Evolutionary conservation across 106 monocot species (phyloP).

Genomic region (Dendrobium huoshanense): DNA sequence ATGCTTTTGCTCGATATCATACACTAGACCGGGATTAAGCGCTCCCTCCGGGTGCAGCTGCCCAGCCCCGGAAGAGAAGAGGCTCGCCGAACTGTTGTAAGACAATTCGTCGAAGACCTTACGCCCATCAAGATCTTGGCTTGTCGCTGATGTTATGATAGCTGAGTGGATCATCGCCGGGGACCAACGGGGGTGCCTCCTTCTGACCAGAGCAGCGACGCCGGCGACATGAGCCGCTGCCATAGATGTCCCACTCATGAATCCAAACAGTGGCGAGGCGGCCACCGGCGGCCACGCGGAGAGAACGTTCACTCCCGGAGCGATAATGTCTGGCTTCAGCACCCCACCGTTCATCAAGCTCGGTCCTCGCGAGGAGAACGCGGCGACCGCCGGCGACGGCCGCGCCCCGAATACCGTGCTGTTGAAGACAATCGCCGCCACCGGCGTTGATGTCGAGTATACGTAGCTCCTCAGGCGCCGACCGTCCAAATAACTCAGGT

Average conservation of each 20-base stretch:
- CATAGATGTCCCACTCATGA: conserved; percentile 19
- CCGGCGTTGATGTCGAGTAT: not conserved
- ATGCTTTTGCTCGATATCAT: conserved; percentile 23
- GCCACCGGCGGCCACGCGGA: conserved; percentile 22
- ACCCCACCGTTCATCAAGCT: conserved; percentile 18
- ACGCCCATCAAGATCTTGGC: not conserved
- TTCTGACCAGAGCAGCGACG: conserved; percentile 5
- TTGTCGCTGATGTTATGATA: conserved; percentile 10
- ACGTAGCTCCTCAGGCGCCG: conserved; percentile 8
- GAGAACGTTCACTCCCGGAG: conserved; percentile 36
- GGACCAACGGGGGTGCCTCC: conserved; percentile 14
- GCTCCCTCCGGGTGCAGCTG: conserved; percentile 39
- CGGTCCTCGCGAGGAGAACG: conserved; percentile 52
- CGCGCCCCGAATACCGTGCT: conserved; percentile 15
- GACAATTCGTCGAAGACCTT: conserved; percentile 8
- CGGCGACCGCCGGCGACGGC: conserved; percentile 16
- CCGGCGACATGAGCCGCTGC: conserved; percentile 19
- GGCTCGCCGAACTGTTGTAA: conserved; percentile 10
- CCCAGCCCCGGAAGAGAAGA: conserved; percentile 29
- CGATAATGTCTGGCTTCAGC: conserved; percentile 40
- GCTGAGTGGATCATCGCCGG: conserved; percentile 21
- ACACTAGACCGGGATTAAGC: conserved; percentile 50
- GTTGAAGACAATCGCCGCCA: conserved; percentile 16
- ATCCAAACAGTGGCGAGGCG: not conserved
- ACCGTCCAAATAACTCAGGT: not conserved